Percentiles rank a stretch among this genome's conserved stretches.
Conservation (phyloP, 2,329 filamentous ascomycete species). For the Trichophyton rubrum region DNA sequence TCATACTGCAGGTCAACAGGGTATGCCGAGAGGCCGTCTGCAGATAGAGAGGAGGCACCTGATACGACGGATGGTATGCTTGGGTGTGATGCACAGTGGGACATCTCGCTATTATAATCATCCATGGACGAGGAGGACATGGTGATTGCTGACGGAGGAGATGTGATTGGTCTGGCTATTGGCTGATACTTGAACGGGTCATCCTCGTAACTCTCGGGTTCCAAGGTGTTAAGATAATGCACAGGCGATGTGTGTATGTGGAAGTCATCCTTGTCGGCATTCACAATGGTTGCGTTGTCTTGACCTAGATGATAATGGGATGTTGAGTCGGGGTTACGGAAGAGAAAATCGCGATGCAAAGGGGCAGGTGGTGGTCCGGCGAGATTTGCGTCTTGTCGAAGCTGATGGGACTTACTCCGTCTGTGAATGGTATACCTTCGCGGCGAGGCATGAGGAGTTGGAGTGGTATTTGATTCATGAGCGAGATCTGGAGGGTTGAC, state of each 20-base stretch:
- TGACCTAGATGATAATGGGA: not conserved
- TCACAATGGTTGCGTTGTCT: constrained; percentile 12
- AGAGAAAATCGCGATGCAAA: constrained; percentile 25
- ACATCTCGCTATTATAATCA: constrained; percentile 35
- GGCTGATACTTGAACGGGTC: not conserved
- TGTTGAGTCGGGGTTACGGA: constrained; percentile 22
- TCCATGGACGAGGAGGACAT: constrained; percentile 37
- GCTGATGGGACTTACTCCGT: constrained; percentile 27
- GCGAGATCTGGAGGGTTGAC: constrained; percentile 28
- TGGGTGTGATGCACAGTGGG: constrained; percentile 36
- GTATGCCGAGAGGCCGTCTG: constrained; percentile 22
- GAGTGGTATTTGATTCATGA: constrained; percentile 9
- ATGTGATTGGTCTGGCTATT: constrained; percentile 14
- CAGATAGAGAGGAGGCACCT: constrained; percentile 35
- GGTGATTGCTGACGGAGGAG: constrained; percentile 33
- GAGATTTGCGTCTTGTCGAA: constrained; percentile 5
- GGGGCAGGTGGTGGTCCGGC: constrained; percentile 22
- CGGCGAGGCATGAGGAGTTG: constrained; percentile 9
- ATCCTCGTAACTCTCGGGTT: not conserved
- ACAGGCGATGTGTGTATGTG: not conserved
- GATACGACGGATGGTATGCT: constrained; percentile 36
- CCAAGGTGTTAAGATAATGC: not conserved
- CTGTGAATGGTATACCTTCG: constrained; percentile 19
- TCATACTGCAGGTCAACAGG: constrained; percentile 16
- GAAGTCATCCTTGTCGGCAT: constrained; percentile 9